Percentiles rank a stretch among this genome's conserved stretches.
Evolutionary conservation across 306 rosid genomes (phyloP).

Genomic region (Acacia crassicarpa): DNA sequence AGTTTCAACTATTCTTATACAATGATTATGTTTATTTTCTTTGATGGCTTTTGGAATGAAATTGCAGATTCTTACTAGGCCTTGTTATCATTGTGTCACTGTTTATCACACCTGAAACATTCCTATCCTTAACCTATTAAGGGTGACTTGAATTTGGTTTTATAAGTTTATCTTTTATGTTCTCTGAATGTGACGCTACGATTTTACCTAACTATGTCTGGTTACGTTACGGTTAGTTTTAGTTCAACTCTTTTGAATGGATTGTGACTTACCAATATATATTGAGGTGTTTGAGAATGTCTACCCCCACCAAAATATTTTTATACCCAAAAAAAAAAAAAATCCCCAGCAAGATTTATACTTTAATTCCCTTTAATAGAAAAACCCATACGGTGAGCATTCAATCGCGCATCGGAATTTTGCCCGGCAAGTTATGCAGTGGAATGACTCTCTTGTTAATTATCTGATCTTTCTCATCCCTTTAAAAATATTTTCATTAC

Average conservation of each 20-base stretch:
- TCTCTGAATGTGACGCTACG: background rate
- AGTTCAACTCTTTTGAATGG: background rate
- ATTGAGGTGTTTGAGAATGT: background rate
- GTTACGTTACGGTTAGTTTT: too few relatives aligned
- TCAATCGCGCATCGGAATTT: too few relatives aligned
- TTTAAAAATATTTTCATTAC: too few relatives aligned
- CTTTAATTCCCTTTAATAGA: too few relatives aligned
- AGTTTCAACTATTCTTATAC: constrained; percentile 30
- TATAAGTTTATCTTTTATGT: background rate
- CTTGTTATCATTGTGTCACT: background rate
- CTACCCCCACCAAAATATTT: too few relatives aligned
- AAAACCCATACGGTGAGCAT: too few relatives aligned
- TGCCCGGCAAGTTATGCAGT: too few relatives aligned
- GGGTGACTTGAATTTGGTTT: background rate
- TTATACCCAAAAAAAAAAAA: too few relatives aligned
- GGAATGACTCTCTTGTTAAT: too few relatives aligned
- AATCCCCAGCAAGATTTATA: too few relatives aligned
- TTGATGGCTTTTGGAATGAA: constrained; percentile 12
- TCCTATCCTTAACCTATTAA: background rate
- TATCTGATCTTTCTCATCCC: too few relatives aligned
- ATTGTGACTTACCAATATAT: background rate
- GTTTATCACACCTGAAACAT: background rate
- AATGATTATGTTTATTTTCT: background rate
- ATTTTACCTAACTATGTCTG: background rate
- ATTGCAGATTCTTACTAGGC: background rate